Conservation (phyloP, 352 stramenopile genomes). For the Thraustochytrium striatum region DNA sequence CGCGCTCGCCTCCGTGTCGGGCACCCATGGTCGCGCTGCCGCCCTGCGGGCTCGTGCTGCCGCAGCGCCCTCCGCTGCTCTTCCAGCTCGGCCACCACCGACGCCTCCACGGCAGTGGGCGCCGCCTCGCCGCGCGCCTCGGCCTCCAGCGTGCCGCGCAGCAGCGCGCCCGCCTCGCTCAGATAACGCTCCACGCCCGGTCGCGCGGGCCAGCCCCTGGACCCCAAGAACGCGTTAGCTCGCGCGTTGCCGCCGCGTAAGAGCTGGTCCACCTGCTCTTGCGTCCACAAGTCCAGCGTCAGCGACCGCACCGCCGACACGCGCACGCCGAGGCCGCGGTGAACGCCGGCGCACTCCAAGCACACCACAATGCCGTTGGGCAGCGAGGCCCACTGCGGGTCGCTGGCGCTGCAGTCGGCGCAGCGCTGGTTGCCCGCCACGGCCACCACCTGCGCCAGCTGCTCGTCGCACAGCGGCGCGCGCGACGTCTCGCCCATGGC, state of each 20-base stretch:
- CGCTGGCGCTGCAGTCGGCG: not conserved
- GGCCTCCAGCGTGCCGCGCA: not conserved
- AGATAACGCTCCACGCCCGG: not conserved
- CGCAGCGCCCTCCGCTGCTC: not conserved
- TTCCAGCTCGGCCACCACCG: not conserved
- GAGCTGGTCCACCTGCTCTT: slow-evolving; percentile 63
- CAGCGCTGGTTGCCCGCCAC: not conserved
- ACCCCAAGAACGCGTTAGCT: slow-evolving; percentile 10
- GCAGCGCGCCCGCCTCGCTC: not conserved
- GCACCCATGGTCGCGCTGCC: slow-evolving; percentile 16
- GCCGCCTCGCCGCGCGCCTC: not conserved
- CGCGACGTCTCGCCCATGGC: not conserved
- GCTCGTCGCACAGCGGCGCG: too few species aligned
- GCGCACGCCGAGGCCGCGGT: slow-evolving; percentile 89
- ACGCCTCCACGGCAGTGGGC: not conserved
- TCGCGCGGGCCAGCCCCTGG: not conserved
- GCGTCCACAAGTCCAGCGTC: slow-evolving; percentile 89
- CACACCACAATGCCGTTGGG: slow-evolving; percentile 90
- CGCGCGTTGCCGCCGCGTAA: slow-evolving; percentile 23
- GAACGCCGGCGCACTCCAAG: slow-evolving; percentile 86
- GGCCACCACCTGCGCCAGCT: not conserved
- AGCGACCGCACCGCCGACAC: slow-evolving; percentile 92
- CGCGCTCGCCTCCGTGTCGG: not conserved
- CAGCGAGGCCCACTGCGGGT: slow-evolving; percentile 81
- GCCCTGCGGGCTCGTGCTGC: not conserved